Percentiles rank a stretch among this genome's conserved stretches.
Conservation (phyloP, 257 asterid species). For the Leptodermis oblonga region DNA sequence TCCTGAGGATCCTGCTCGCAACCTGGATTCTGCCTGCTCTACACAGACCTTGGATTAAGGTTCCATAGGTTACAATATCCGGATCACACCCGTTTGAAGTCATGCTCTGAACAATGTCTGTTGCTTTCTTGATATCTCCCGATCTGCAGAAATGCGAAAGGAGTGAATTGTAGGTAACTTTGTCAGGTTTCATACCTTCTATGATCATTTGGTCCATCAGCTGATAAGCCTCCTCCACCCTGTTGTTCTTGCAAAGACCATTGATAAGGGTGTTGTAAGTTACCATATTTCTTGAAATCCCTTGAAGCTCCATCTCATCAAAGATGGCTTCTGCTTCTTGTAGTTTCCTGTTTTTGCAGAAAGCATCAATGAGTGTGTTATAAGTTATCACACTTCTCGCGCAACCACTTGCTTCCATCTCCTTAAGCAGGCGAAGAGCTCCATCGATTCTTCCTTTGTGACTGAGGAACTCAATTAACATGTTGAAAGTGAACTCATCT, state of each 20-base stretch:
- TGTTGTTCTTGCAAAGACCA: conserved; percentile 67
- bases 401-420: conserved; percentile 84
- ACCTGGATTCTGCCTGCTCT: conserved; percentile 68
- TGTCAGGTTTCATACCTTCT: conserved; percentile 83
- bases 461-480: conserved; percentile 69
- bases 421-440: conserved; percentile 63
- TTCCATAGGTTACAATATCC: conserved; percentile 75
- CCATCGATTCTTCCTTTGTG: conserved; percentile 58
- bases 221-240: conserved; percentile 81
- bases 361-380: conserved; percentile 73
- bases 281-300: conserved; percentile 64
- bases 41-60: conserved; percentile 78
- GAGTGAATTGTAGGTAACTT: conserved; percentile 69
- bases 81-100: conserved; percentile 78
- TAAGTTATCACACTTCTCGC: conserved; percentile 67
- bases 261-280: conserved; percentile 86
- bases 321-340: conserved; percentile 88
- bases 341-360: conserved; percentile 65
- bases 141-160: conserved; percentile 69
- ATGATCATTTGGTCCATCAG: conserved; percentile 92
- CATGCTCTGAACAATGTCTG: conserved; percentile 81
- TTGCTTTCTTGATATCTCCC: conserved; percentile 84
- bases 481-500: conserved; percentile 86
- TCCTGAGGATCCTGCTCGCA: conserved; percentile 66
- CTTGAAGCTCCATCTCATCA: conserved; percentile 84